Evolutionary conservation across 2,329 filamentous ascomycete species (phyloP).

Genomic region (Leptographium lundbergii): DNA sequence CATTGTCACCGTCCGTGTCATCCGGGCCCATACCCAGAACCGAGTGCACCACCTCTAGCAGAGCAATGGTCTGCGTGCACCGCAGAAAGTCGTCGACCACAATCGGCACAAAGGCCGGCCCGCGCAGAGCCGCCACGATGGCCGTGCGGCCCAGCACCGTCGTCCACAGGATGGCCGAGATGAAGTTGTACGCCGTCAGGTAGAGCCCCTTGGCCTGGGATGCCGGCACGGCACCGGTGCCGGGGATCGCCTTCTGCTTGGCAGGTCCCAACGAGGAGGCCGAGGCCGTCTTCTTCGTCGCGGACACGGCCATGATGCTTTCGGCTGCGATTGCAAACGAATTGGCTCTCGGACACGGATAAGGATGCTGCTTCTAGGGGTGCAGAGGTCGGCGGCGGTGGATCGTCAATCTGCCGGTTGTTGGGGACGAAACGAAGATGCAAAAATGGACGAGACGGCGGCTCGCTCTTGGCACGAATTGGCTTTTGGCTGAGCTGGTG

Average conservation of each 20-base stretch:
- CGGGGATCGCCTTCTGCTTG: constrained; percentile 2
- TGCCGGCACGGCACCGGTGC: constrained; percentile 12
- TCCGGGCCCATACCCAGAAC: constrained; percentile 45
- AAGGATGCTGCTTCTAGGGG: background rate
- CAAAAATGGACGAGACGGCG: background rate
- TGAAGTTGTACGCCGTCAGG: constrained; percentile 73
- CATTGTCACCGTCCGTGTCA: background rate
- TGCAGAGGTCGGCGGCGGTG: background rate
- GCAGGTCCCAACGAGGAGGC: background rate
- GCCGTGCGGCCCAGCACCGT: constrained; percentile 60
- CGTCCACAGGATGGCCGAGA: constrained; percentile 67
- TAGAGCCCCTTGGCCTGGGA: constrained; percentile 49
- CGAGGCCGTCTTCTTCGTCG: background rate
- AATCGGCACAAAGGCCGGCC: constrained; percentile 46
- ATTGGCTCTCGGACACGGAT: background rate
- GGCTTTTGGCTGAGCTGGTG: background rate
- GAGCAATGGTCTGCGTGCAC: constrained; percentile 72
- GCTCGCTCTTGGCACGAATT: background rate
- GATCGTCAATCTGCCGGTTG: background rate
- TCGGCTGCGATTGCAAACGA: background rate
- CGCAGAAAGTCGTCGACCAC: constrained; percentile 55
- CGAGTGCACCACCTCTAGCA: constrained; percentile 75
- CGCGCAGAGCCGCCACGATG: constrained; percentile 36
- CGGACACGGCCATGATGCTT: background rate
- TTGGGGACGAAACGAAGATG: background rate